Percentiles rank a stretch among this genome's conserved stretches.
Conservation (phyloP, 2,329 filamentous ascomycete species). For the Aspergillus jensenii region DNA sequence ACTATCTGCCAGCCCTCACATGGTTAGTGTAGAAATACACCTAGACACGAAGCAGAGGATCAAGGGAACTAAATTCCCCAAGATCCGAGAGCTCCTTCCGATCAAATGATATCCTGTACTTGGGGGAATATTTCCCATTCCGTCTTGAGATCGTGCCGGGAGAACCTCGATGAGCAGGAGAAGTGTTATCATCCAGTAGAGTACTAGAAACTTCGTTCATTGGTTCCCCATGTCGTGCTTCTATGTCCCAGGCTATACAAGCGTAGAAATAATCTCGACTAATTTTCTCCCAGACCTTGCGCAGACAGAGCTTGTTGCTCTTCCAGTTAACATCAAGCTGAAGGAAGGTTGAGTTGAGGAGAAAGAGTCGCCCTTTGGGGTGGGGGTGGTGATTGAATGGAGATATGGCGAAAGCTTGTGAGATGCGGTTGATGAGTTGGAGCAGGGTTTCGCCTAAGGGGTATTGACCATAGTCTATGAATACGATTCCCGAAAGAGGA, state of each 20-base stretch:
- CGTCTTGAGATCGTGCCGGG: not conserved
- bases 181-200: not conserved
- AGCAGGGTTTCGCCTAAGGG: constrained; percentile 25
- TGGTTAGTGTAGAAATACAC: not conserved
- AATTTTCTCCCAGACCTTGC: constrained; percentile 29
- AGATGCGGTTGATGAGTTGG: constrained; percentile 20
- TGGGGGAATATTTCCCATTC: not conserved
- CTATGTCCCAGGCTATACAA: constrained; percentile 29
- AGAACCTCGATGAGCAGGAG: not conserved
- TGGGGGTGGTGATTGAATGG: constrained; percentile 8
- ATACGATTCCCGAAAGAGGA: constrained; percentile 26
- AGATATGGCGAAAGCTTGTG: constrained; percentile 5
- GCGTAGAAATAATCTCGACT: constrained; percentile 33
- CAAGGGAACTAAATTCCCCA: constrained; percentile 17
- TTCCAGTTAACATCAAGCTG: constrained; percentile 12
- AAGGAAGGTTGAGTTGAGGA: constrained; percentile 31
- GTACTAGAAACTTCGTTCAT: constrained; percentile 6
- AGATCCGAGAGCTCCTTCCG: constrained; percentile 22
- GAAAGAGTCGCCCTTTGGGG: constrained; percentile 30
- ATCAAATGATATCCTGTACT: constrained; percentile 28
- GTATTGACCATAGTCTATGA: constrained; percentile 23
- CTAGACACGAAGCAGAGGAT: constrained; percentile 11
- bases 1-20: too few species aligned
- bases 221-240: not conserved
- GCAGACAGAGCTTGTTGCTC: constrained; percentile 23